These are phyloP conservation scores for Cucurbitaria berberidis DNA, from an alignment of 2,329 filamentous ascomycete species.

Conservation along the genomic window DNA sequence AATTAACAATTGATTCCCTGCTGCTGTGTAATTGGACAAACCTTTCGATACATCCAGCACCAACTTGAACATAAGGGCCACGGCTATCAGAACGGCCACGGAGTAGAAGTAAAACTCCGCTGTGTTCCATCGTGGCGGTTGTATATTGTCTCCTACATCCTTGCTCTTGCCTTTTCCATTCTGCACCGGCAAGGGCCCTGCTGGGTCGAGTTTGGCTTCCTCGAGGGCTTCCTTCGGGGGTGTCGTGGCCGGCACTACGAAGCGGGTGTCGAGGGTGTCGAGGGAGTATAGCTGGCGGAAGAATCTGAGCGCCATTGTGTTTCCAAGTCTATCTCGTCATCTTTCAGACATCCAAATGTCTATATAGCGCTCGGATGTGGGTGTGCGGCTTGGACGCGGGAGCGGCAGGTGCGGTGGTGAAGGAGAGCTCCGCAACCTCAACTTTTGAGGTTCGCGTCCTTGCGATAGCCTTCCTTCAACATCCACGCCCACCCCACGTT, in stretches of 20 bases:
- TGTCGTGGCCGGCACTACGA: constrained; percentile 72
- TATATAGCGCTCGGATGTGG: neutral
- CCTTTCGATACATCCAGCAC: constrained; percentile 84
- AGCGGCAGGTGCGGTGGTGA: constrained; percentile 24
- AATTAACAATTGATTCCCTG: constrained; percentile 5
- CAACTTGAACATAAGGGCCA: constrained; percentile 92
- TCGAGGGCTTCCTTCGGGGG: constrained; percentile 58
- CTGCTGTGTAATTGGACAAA: constrained; percentile 46
- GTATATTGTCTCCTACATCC: constrained; percentile 50
- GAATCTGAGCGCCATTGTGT: constrained; percentile 52
- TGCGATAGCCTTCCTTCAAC: constrained; percentile 34
- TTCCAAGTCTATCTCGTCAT: constrained; percentile 31
- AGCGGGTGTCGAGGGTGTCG: constrained; percentile 73
- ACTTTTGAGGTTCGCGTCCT: constrained; percentile 36
- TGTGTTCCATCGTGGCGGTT: constrained; percentile 81
- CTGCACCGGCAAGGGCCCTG: constrained; percentile 33
- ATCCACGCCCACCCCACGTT: constrained; percentile 31
- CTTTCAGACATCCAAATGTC: neutral
- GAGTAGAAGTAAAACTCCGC: constrained; percentile 87
- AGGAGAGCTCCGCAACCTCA: constrained; percentile 23
- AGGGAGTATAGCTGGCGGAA: constrained; percentile 65
- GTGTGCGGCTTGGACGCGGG: constrained; percentile 17
- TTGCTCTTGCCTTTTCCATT: constrained; percentile 32
- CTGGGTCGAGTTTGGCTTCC: constrained; percentile 43
- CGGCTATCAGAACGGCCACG: constrained; percentile 65